Conservation (phyloP, 768 basidiomycete species). For the Serendipita sp. region DNA sequence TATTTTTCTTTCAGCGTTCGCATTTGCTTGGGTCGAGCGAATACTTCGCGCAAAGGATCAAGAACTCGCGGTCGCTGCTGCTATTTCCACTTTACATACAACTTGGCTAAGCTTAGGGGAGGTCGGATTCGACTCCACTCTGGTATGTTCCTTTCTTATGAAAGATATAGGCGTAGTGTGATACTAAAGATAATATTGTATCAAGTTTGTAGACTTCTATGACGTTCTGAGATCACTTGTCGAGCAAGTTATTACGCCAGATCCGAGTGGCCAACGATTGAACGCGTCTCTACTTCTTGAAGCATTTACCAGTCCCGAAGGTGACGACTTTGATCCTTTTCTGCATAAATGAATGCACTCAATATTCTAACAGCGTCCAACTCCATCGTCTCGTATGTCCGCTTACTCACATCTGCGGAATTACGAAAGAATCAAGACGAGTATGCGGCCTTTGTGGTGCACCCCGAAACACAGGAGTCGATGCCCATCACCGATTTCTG, state of each 20-base stretch:
- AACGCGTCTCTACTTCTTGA: constrained; percentile 28
- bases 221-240: constrained; percentile 43
- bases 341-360: background rate
- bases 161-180: too few relatives aligned
- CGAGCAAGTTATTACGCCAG: constrained; percentile 26
- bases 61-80: constrained; percentile 31
- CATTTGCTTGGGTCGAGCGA: constrained; percentile 66
- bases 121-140: constrained; percentile 48
- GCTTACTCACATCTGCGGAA: constrained; percentile 71
- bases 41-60: constrained; percentile 36
- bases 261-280: constrained; percentile 21
- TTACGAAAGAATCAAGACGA: constrained; percentile 47
- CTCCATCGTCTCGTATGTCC: constrained; percentile 63
- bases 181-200: background rate
- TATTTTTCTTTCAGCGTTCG: constrained; percentile 38
- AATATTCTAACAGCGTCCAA: constrained; percentile 36
- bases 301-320: constrained; percentile 38
- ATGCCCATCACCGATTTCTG: constrained; percentile 56
- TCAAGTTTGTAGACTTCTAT: constrained; percentile 42
- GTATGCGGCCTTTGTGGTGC: constrained; percentile 58
- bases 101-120: constrained; percentile 35
- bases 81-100: constrained; percentile 35
- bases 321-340: constrained; percentile 21
- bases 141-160: constrained; percentile 34
- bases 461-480: constrained; percentile 50